These are phyloP conservation scores for Porphyra umbilicalis DNA, from an alignment of 31 red algal species.

Conservation along the genomic window DNA sequence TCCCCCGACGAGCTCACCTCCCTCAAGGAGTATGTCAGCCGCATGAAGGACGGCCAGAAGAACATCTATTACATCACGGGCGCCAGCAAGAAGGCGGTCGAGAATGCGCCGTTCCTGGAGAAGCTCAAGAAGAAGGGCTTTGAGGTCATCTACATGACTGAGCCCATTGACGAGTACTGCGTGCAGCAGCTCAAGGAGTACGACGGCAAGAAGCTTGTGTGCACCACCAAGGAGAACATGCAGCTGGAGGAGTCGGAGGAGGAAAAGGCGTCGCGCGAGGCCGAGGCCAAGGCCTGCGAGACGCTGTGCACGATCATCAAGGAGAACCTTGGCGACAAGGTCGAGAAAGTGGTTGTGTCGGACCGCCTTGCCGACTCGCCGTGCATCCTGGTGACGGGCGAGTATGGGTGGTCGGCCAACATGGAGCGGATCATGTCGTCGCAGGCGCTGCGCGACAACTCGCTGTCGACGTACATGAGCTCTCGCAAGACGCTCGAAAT, in stretches of 20 bases:
- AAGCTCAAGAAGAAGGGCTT: conserved; percentile 92
- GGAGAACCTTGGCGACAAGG: conserved; percentile 95
- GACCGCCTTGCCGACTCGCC: conserved; percentile 95
- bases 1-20: conserved; percentile 92
- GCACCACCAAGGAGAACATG: conserved; percentile 96
- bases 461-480: conserved; percentile 96
- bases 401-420: conserved; percentile 98
- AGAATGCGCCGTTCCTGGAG: conserved; percentile 98
- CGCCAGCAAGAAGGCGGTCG: conserved; percentile 98
- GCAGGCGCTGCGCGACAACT: conserved; percentile 94
- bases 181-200: conserved; percentile 97
- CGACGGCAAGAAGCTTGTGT: conserved; percentile 98
- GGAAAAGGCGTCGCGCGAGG: conserved; percentile 85
- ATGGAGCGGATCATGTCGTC: conserved; percentile 99
- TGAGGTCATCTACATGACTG: conserved; percentile 98
- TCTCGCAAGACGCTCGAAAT: conserved; percentile 98
- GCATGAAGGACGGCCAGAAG: conserved; percentile 98
- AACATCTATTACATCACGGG: conserved; percentile 99
- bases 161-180: conserved; percentile 99
- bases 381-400: conserved; percentile 96
- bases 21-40: conserved; percentile 95
- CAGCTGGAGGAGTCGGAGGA: conserved; percentile 84
- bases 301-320: conserved; percentile 92
- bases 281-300: conserved; percentile 87
- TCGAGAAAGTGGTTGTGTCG: conserved; percentile 97